Evolutionary conservation across 1,284 basidiomycete species (phyloP), one percentile per base, ranked within the genome.

Genomic region (Coriolopsis trogii): DNA sequence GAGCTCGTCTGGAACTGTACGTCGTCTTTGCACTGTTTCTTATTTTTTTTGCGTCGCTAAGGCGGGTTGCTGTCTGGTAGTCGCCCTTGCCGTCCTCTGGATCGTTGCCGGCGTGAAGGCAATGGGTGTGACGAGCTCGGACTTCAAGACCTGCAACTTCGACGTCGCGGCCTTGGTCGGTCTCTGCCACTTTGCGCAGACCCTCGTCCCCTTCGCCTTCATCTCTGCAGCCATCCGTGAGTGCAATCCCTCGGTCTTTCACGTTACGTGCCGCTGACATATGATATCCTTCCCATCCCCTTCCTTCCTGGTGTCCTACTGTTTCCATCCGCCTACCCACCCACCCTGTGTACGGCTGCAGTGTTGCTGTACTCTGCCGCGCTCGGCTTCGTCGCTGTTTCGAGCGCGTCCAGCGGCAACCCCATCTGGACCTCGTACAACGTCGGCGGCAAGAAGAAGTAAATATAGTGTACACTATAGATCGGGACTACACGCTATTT

Each of bases 401-500:
- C 26, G 15, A 10, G 30, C 20, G 43, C 50, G 3, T 34, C 44
- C 13, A 33, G 40, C 29, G 45, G 51, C 45, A 34, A 52, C 26
- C 33, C 50, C 23, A 46, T 47, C 34, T 52, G 51, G 51, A 52
- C 51, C 28, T 7, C 18, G 15, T 52, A 37, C 45, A 34, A 36
- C 15, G 25, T 52, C 6, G 21, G 26, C 20, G 23, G 15, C 34
- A 46, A 37, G 44, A 52, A 43, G 51, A 42, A 39, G 28, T 44
- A 34, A 44, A 34, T 15, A 4, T 25, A 24, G 9, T 33, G 30
- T 34, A 44, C 34, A 23, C n/a, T n/a, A 20, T 25, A 44, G 30
- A 44, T 13, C 13, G 21, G 31, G n/a, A n/a, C n/a, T n/a, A n/a
- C n/a, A n/a, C n/a, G n/a, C n/a, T n/a, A n/a, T n/a, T n/a, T n/a